Evolutionary conservation across 331 rosid species (phyloP), one percentile per base, ranked within the genome.

Genomic region (Erythrophleum ivorense): DNA sequence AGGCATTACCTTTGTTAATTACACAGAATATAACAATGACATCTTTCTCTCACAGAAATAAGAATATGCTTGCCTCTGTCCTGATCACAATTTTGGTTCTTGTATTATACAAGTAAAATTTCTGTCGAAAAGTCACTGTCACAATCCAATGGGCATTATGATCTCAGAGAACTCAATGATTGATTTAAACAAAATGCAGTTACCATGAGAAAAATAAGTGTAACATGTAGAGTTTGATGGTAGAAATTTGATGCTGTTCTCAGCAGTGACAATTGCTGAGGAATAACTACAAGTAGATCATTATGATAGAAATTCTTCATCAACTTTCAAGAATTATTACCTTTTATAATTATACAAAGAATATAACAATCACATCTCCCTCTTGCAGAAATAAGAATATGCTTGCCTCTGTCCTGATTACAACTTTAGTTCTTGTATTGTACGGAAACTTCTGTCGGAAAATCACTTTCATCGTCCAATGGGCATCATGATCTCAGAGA

Each of bases 401-500:
- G 57, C 38, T 24, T 40, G 24, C 31, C 3, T 76, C 4, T 70
- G 48, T 49, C 80, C 31, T 63, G 9, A 24, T 24, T 15, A 49
- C 63, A 48, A 31, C 31, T 10, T 7, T 34, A 48, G 54, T 48
- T 45, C 31, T 73, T 46, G 18, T 48, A 24, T 11, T 45, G 45
- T 5, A 5, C 8, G 15, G 43, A 64, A 45, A 12, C 15, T 33
- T 63, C 49, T n/a, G 36, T 78, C 43, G 52, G 80, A 52, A 40
- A 73, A 53, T 71, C 67, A 19, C 16, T 29, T 49, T 86, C 83
- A 83, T 15, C 89, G 36, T 34, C 87, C 89, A 64, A 50, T n/a
- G 45, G 81, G 89, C 69, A 66, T 80, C 59, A 80, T 58, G 77
- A 86, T 80, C 38, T 83, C 87, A 33, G 87, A 80, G 53, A 86